Base-by-base conservation (phyloP, 2,329 filamentous ascomycete species). In the Anthostomella pinea region DNA sequence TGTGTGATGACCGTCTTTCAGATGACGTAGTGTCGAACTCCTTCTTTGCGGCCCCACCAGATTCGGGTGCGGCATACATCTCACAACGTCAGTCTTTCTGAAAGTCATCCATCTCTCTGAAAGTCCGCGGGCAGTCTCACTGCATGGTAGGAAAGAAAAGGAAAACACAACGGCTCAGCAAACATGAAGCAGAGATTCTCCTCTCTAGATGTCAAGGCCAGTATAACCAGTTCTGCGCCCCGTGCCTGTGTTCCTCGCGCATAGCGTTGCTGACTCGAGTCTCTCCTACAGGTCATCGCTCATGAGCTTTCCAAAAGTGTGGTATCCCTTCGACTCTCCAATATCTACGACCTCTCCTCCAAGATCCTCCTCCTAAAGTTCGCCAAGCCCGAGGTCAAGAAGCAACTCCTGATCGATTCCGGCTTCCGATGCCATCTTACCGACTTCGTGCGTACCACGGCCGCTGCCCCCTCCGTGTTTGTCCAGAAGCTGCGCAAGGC, bases 361-460 rank as follows among this genome's bases (percentile, higher is more conserved):
- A 89, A 91, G 59, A 96, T 97, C 57, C 87, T 97, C 58, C 81
- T 97, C 17, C 77, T 98, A 64, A 97, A 96, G 60, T 93, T 98
- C 59, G 82, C 89, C 37, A 95, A 93, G 62, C 88, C 91, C 27
- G 83, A 91, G 57, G 77, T 83, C 50, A 89, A 90, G 64, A 84
- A 93, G 59, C 91, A 97, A 62, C 74, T 98, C 18, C 73, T 98
- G 33, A 81, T 98, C 53, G 93, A 98, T 62, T 93, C 87, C 2
- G 93, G 93, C 19, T 98, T 98, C 64, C 88, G 93, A 58, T 94
- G 88, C 63, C 93, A 98, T 60, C 73, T 97, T 40, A 97, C 93
- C 20, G 81, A 85, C 52, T 98, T 95, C 68, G 81, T 86, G 18
- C 85, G 93, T 48, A 85, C 89, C 1, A 91, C 91, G 1, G 87